phyloP scores from a whole-genome alignment of 2,329 filamentous ascomycete species.

The Penicillium sp. region DNA sequence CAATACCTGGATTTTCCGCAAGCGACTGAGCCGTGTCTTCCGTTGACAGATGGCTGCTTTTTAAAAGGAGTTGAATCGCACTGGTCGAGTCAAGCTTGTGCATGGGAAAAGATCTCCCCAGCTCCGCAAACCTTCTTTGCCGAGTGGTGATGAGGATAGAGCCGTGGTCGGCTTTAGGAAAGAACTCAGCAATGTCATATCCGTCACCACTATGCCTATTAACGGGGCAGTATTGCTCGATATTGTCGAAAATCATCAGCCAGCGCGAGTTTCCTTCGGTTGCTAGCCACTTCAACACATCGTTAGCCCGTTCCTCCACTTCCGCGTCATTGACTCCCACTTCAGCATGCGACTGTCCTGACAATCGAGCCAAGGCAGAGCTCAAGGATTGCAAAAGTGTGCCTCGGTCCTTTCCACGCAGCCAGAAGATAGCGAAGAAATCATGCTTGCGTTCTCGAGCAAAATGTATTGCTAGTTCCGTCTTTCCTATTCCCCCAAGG shows the following conservation, averaged over 20 bases:
- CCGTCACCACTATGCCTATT: slow-evolving; percentile 6
- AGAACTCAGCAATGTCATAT: slow-evolving; percentile 27
- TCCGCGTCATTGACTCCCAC: slow-evolving; percentile 8
- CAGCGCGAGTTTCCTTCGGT: slow-evolving; percentile 14
- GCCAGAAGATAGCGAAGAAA: slow-evolving; percentile 23
- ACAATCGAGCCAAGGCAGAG: slow-evolving; percentile 11
- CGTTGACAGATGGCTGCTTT: slow-evolving; percentile 7
- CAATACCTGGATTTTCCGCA: slow-evolving; percentile 11
- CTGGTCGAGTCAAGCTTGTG: slow-evolving; percentile 23
- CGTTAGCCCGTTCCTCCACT: slow-evolving; percentile 10
- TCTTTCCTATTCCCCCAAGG: slow-evolving; percentile 23
- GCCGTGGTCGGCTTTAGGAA: slow-evolving; percentile 33
- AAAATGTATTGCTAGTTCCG: slow-evolving; percentile 20
- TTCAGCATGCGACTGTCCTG: slow-evolving; percentile 1
- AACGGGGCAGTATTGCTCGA: slow-evolving; percentile 18
- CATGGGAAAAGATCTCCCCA: slow-evolving; percentile 30
- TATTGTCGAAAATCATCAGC: slow-evolving; percentile 28
- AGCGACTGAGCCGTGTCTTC: neutral
- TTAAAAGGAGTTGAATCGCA: slow-evolving; percentile 10
- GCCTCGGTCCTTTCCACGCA: slow-evolving; percentile 19
- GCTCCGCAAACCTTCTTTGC: slow-evolving; percentile 24
- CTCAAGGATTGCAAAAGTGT: slow-evolving; percentile 17
- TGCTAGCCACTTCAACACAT: slow-evolving; percentile 13
- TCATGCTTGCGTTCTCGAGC: slow-evolving; percentile 16
- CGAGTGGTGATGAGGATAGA: slow-evolving; percentile 41